phyloP scores from a whole-genome alignment of 2,329 filamentous ascomycete genomes.

The Scortechinia acanthostroma region DNA sequence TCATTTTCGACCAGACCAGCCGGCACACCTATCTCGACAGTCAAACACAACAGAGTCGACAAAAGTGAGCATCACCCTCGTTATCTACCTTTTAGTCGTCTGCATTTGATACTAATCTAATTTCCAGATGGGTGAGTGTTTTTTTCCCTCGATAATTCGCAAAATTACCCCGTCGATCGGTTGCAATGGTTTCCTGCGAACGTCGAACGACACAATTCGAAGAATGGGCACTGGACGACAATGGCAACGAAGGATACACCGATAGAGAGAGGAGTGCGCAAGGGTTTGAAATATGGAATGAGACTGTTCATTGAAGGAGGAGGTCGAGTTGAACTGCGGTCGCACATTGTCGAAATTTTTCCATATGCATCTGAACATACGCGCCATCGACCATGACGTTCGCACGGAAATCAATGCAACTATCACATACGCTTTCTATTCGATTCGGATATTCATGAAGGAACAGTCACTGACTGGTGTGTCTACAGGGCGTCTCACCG shows the following conservation, averaged over 20 bases:
- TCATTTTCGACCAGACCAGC: neutral
- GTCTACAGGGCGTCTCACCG: slow-evolving; percentile 85
- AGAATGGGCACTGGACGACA: neutral
- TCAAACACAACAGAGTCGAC: neutral
- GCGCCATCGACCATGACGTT: neutral
- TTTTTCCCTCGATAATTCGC: slow-evolving; percentile 12
- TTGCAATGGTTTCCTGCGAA: neutral
- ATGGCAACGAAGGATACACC: neutral
- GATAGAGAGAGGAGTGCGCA: too few species aligned
- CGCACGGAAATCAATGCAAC: neutral
- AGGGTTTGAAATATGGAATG: too few species aligned
- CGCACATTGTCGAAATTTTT: neutral
- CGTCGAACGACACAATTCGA: neutral
- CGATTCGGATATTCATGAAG: too few species aligned
- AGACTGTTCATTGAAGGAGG: neutral
- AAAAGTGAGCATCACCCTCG: neutral
- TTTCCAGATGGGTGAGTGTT: slow-evolving; percentile 52
- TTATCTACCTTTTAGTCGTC: neutral
- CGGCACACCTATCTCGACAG: neutral
- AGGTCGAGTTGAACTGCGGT: neutral
- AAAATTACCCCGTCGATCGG: neutral
- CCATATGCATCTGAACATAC: neutral
- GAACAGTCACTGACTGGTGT: neutral
- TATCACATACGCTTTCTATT: too few species aligned
- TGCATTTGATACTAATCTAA: neutral